phyloP scores from a whole-genome alignment of 495 filamentous ascomycete genomes.

The Friedmanniomyces endolithicus region DNA sequence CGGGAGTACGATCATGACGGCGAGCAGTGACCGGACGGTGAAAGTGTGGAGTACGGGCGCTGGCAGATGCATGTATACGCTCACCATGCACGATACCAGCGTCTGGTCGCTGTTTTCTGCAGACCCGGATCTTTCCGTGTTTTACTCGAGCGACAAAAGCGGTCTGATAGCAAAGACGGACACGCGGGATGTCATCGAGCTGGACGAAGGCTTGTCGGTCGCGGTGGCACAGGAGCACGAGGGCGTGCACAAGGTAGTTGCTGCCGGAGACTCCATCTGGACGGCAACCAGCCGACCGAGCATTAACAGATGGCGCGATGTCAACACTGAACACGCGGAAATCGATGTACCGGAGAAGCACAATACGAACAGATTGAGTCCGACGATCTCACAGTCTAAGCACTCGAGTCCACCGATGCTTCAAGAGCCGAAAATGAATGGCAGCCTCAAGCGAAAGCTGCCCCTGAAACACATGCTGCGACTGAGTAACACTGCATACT shows the following conservation, averaged over 20 bases:
- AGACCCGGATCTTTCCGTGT: slow-evolving; percentile 70
- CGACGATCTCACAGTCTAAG: slow-evolving; percentile 20
- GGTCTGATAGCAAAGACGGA: slow-evolving; percentile 93
- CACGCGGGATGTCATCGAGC: slow-evolving; percentile 58
- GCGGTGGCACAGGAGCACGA: slow-evolving; percentile 85
- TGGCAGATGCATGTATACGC: slow-evolving; percentile 88
- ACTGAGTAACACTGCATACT: slow-evolving; percentile 70
- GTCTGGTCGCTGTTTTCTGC: slow-evolving; percentile 94
- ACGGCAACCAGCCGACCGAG: slow-evolving; percentile 87
- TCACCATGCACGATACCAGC: slow-evolving; percentile 97
- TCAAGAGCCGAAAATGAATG: slow-evolving; percentile 23
- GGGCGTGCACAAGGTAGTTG: slow-evolving; percentile 73
- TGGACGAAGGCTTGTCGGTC: slow-evolving; percentile 80
- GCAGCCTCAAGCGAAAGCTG: slow-evolving; percentile 47
- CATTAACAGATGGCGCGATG: slow-evolving; percentile 86
- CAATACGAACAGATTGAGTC: slow-evolving; percentile 26
- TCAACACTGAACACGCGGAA: slow-evolving; percentile 59
- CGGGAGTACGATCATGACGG: slow-evolving; percentile 84
- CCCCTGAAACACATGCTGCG: slow-evolving; percentile 61
- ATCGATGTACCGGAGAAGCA: slow-evolving; percentile 34
- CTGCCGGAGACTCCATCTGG: slow-evolving; percentile 74
- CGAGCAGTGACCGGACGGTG: slow-evolving; percentile 90
- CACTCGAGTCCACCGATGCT: slow-evolving; percentile 3
- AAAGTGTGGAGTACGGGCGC: slow-evolving; percentile 95
- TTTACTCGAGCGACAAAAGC: slow-evolving; percentile 87